Evolutionary conservation across 2,329 filamentous ascomycete species (phyloP), one percentile per base, ranked within the genome.

Genomic region (Elsinoe perseae): DNA sequence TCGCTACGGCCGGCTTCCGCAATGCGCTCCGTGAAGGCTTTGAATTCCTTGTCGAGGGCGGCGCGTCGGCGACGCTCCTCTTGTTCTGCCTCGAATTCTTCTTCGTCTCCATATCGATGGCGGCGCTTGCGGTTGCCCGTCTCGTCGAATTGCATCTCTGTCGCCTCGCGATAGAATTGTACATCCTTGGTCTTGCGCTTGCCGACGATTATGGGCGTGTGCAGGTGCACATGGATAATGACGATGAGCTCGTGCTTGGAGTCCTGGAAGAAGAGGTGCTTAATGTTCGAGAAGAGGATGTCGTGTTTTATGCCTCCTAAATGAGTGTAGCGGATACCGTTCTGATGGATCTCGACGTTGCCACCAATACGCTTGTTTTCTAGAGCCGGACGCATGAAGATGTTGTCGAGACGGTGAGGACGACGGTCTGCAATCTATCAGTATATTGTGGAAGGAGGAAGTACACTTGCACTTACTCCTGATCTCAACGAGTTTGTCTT

Each of bases 131-230:
- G 83, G 73, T 97, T 98, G 63, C 93, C 95, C 48, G 93, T 98
- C 75, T 98, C 93, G 66, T 98, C 93, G 64, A 98, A 97, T 67
- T 95, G 90, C 70, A 98, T 97, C 64, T 98, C 93, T 0, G 93
- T 97, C 2, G 93, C 93, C 75, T 98, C 93, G 55, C 93, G 84
- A 68, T 96, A 96, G 73, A 98, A 98, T 65, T 98, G 95, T 1
- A 98, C 87, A 69, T 98, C 95, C 75, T 93, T 96, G 9, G 93
- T 95, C 82, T 98, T 98, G 76, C 95, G 95, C 79, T 95, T 97
- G 59, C 93, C 93, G 61, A 98, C 87, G 71, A 98, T 90, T 69
- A 98, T 97, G 2, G 93, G 93, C 60, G 96, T 95, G 74, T 95
- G 96, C 50, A 98, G 81, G 70, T 98, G 93, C 57, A 98, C 87